Evolutionary conservation across 345 rosid genomes (phyloP).

Genomic region (Eucalyptus cladocalyx): DNA sequence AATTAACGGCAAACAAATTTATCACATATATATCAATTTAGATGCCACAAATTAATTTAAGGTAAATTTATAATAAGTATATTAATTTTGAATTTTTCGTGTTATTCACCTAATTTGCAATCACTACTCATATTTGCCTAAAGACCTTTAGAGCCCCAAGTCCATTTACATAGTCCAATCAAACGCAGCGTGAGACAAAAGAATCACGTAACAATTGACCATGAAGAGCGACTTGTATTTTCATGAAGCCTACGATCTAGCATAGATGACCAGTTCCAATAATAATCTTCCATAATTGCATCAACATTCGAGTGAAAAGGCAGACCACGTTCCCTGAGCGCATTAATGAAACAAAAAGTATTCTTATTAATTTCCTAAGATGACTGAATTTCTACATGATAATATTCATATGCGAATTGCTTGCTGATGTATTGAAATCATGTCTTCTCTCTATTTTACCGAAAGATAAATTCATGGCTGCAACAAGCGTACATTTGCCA

Average conservation of each 20-base stretch:
- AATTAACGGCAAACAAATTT: too few relatives aligned
- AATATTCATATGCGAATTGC: neutral
- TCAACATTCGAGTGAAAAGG: neutral
- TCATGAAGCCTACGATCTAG: neutral
- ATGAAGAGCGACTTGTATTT: neutral
- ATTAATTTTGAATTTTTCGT: neutral
- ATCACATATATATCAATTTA: neutral
- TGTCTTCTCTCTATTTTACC: neutral
- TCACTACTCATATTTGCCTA: neutral
- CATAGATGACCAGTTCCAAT: neutral
- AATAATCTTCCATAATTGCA: neutral
- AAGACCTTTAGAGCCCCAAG: neutral
- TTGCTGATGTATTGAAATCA: neutral
- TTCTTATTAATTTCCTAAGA: neutral
- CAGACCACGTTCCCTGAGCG: neutral
- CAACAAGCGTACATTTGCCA: neutral
- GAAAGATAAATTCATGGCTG: neutral
- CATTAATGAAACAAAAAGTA: neutral
- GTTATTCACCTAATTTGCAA: neutral
- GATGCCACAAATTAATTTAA: too few relatives aligned
- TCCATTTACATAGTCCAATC: neutral
- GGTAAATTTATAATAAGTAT: neutral
- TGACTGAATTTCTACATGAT: neutral
- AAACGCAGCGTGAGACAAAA: neutral
- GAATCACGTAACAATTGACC: neutral